Evolutionary conservation across 140 eudicot species (phyloP).

Genomic region (Bidens hawaiensis): DNA sequence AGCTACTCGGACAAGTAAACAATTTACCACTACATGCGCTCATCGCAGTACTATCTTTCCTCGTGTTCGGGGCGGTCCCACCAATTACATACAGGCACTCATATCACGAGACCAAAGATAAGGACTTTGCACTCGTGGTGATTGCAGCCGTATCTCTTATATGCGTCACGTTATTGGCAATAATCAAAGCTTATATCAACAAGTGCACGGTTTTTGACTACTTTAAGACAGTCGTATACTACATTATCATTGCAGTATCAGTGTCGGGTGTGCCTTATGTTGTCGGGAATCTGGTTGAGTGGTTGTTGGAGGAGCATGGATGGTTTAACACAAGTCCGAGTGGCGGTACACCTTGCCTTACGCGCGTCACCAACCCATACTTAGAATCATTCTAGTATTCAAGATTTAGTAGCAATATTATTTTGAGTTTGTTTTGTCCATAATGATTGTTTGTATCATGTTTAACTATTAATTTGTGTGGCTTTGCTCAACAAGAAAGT

Average conservation of each 20-base stretch:
- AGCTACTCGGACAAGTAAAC: conserved; percentile 41
- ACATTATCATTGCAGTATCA: conserved; percentile 23
- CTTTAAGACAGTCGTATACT: conserved; percentile 37
- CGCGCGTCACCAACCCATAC: background rate
- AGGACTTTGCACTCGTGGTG: conserved; percentile 36
- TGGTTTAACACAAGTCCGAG: conserved; percentile 36
- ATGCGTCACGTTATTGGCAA: conserved; percentile 48
- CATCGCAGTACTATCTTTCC: conserved; percentile 43
- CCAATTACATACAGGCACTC: conserved; percentile 50
- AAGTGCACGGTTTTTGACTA: conserved; percentile 16
- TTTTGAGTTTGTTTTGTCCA: too few species aligned
- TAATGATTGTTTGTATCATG: conserved; percentile 5
- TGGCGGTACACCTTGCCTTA: conserved; percentile 2
- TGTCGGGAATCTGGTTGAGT: conserved; percentile 36
- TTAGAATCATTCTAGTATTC: conserved; percentile 16
- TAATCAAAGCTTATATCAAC: conserved; percentile 37
- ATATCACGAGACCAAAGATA: conserved; percentile 30
- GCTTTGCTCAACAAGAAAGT: conserved; percentile 2
- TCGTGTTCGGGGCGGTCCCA: conserved; percentile 52
- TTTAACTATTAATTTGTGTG: conserved; percentile 1
- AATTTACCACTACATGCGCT: conserved; percentile 43
- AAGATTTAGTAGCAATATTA: too few species aligned
- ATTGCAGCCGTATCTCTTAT: conserved; percentile 46
- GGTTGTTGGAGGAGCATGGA: conserved; percentile 38
- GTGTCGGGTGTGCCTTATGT: conserved; percentile 52